phyloP scores from a whole-genome alignment of 163 green algal species.

The Smithsoniella earleae region DNA sequence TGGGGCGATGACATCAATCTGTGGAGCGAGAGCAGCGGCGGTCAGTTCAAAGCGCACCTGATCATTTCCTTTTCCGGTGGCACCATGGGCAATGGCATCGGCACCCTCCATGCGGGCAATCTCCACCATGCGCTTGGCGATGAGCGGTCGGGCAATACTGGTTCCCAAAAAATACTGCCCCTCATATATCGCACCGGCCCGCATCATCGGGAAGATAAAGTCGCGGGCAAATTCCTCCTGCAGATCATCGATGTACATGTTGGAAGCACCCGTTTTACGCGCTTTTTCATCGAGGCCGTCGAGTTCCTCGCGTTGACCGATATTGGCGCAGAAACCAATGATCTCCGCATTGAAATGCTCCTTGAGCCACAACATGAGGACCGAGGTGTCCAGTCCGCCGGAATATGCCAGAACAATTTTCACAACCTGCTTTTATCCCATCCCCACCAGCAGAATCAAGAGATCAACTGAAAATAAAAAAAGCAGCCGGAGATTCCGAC shows the following conservation, averaged over 20 bases:
- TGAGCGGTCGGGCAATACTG: conserved; percentile 96
- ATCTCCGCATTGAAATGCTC: conserved; percentile 89
- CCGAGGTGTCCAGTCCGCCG: conserved; percentile 94
- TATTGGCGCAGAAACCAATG: conserved; percentile 94
- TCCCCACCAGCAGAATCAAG: too few relatives aligned
- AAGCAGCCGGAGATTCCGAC: too few relatives aligned
- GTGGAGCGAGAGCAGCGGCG: conserved; percentile 94
- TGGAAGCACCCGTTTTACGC: conserved; percentile 82
- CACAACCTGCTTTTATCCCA: too few relatives aligned
- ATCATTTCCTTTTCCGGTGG: conserved; percentile 99
- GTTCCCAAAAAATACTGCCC: conserved; percentile 96
- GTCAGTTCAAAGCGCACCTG: conserved; percentile 82
- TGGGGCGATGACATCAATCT: conserved; percentile 97
- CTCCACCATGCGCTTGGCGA: conserved; percentile 98
- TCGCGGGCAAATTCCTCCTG: conserved; percentile 97
- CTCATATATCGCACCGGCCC: conserved; percentile 93
- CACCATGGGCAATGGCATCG: conserved; percentile 93
- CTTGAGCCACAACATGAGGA: conserved; percentile 98
- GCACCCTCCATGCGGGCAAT: conserved; percentile 86
- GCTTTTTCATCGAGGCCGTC: conserved; percentile 88
- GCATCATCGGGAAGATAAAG: conserved; percentile 98
- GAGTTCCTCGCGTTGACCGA: conserved; percentile 94
- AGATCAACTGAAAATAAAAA: too few relatives aligned
- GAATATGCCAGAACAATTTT: conserved; percentile 98
- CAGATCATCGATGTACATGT: conserved; percentile 98